These are phyloP conservation scores for Elongisporangium anandrum DNA, from an alignment of 352 stramenopile species.

Conservation along the genomic window DNA sequence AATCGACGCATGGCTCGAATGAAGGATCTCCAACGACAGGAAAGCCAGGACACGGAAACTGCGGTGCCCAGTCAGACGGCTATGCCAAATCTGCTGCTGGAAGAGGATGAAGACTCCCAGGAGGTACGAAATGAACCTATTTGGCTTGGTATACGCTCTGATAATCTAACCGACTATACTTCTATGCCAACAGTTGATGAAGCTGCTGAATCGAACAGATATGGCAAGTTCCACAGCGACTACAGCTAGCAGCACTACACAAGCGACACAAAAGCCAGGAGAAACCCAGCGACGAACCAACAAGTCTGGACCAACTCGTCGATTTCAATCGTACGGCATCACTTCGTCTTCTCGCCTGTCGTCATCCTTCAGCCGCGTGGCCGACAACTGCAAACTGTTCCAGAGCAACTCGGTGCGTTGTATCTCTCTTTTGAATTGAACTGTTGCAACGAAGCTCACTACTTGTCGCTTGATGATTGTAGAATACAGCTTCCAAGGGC, in stretches of 20 bases:
- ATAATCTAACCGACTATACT: neutral
- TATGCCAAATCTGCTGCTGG: conserved; percentile 57
- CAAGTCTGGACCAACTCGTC: conserved; percentile 27
- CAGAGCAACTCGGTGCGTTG: conserved; percentile 52
- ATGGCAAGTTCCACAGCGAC: conserved; percentile 9
- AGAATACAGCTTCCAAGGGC: conserved; percentile 32
- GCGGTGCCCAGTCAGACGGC: conserved; percentile 10
- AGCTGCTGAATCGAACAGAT: conserved; percentile 58
- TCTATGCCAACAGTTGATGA: conserved; percentile 30
- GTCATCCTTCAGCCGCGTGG: conserved; percentile 66
- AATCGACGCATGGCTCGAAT: conserved; percentile 85
- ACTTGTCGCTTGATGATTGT: neutral
- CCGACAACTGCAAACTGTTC: conserved; percentile 72
- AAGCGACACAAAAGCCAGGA: neutral
- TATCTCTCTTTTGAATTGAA: neutral
- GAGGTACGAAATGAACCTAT: conserved; percentile 27
- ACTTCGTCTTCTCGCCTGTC: conserved; percentile 31
- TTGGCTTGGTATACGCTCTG: conserved; percentile 1
- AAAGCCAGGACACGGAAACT: conserved; percentile 29
- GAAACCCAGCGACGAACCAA: conserved; percentile 6
- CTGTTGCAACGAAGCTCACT: neutral
- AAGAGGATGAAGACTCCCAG: conserved; percentile 80
- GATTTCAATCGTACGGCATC: conserved; percentile 57
- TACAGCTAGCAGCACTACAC: conserved; percentile 2
- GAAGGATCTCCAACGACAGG: conserved; percentile 72